phyloP scores from a whole-genome alignment of 1,284 basidiomycete genomes.

The Athelia sp. region DNA sequence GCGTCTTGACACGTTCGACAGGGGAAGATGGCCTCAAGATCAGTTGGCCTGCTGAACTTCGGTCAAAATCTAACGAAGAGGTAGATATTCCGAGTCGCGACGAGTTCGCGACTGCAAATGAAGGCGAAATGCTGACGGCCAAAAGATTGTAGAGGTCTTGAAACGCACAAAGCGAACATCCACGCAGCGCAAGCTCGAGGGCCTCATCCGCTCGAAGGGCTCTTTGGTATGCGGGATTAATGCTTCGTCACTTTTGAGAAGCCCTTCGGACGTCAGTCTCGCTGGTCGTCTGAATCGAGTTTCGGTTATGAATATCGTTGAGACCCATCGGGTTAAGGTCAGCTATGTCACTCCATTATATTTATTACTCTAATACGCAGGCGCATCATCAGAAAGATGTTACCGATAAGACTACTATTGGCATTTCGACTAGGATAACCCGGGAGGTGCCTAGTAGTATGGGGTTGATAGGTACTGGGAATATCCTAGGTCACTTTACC shows the following conservation, averaged over 20 bases:
- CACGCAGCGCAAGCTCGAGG: conserved; percentile 38
- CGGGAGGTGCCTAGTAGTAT: conserved; percentile 15
- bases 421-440: conserved; percentile 26
- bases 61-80: conserved; percentile 27
- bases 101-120: too few species aligned
- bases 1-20: conserved; percentile 16
- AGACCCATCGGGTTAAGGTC: conserved; percentile 38
- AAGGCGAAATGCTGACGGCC: too few species aligned
- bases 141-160: conserved; percentile 41
- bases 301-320: conserved; percentile 23
- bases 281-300: conserved; percentile 30
- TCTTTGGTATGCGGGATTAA: conserved; percentile 40
- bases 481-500: conserved; percentile 53
- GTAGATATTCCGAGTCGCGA: background rate
- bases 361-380: conserved; percentile 1
- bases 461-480: conserved; percentile 24
- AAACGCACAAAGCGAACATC: conserved; percentile 36
- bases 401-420: conserved; percentile 31
- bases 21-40: conserved; percentile 48
- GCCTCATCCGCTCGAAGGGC: conserved; percentile 44
- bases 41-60: conserved; percentile 35
- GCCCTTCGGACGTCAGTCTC: conserved; percentile 17
- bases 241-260: conserved; percentile 41
- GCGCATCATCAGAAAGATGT: conserved; percentile 31
- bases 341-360: conserved; percentile 11